A percentile compares a stretch with the other conserved stretches of the same genome.
phyloP scores from a whole-genome alignment of 2,329 filamentous ascomycete genomes.

The Plenodomus lindquistii region DNA sequence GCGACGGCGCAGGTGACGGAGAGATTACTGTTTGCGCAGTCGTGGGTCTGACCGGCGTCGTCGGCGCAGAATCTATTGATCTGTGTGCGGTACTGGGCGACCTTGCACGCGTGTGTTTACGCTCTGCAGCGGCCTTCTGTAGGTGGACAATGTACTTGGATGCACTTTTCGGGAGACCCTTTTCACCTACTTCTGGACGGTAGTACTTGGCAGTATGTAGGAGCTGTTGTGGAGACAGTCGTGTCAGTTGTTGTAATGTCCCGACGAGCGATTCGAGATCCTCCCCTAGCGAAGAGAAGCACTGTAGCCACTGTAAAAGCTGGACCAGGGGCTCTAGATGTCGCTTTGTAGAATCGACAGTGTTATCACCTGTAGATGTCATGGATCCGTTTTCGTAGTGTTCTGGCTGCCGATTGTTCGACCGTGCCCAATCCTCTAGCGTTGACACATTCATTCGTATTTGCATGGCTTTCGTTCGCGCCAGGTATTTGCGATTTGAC shows the following conservation, averaged over 20 bases:
- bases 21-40: conserved; percentile 24
- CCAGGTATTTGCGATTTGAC: conserved; percentile 92
- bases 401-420: conserved; percentile 91
- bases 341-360: conserved; percentile 77
- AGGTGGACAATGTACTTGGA: conserved; percentile 82
- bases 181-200: conserved; percentile 92
- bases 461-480: conserved; percentile 98
- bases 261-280: conserved; percentile 86
- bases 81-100: conserved; percentile 43
- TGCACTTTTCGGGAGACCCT: conserved; percentile 83
- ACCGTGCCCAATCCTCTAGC: conserved; percentile 92
- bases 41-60: conserved; percentile 36
- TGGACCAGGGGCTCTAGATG: conserved; percentile 92
- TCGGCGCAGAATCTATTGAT: conserved; percentile 34
- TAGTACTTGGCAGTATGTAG: conserved; percentile 93
- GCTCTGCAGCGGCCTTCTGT: conserved; percentile 70
- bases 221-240: conserved; percentile 82
- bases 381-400: conserved; percentile 94
- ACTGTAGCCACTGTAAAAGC: conserved; percentile 94
- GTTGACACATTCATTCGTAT: conserved; percentile 98
- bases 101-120: conserved; percentile 41
- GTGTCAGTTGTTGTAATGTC: conserved; percentile 85
- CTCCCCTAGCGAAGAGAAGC: conserved; percentile 91
- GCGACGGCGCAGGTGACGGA: conserved; percentile 38
- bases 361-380: conserved; percentile 81